These are phyloP conservation scores for Thermomucor indicae-seudaticae DNA, from an alignment of 371 early-diverging fungal species.

Conservation along the genomic window DNA sequence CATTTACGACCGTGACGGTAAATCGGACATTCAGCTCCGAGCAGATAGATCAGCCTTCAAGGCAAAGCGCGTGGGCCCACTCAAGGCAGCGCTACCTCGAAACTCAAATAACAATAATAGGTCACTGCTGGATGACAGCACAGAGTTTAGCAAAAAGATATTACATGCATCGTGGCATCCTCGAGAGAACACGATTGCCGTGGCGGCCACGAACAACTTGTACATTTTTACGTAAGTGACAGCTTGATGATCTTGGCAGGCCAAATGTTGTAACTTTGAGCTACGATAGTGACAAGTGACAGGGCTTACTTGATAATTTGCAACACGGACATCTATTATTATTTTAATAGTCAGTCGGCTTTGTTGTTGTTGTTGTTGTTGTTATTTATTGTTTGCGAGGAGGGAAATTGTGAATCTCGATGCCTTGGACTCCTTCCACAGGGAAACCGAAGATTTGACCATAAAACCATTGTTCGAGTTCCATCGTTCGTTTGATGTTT, in stretches of 20 bases:
- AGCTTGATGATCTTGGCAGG: no score
- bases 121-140: slow-evolving; percentile 58
- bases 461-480: slow-evolving; percentile 50
- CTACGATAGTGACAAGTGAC: no score
- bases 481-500: slow-evolving; percentile 45
- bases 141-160: slow-evolving; percentile 95
- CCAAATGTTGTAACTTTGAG: no score
- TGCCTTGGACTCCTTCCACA: slow-evolving; percentile 39
- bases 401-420: slow-evolving; percentile 37
- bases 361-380: no score
- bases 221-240: slow-evolving; percentile 91
- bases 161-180: slow-evolving; percentile 98
- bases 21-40: slow-evolving; percentile 81
- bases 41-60: slow-evolving; percentile 96
- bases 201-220: slow-evolving; percentile 97
- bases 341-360: no score
- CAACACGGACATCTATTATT: no score
- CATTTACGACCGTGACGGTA: slow-evolving; percentile 72
- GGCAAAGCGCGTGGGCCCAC: slow-evolving; percentile 75
- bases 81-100: no score
- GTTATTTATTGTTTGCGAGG: no score
- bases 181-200: slow-evolving; percentile 90
- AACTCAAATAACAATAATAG: slow-evolving; percentile 31
- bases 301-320: no score
- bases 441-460: slow-evolving; percentile 47